phyloP scores from a whole-genome alignment of 2,329 filamentous ascomycete species.

The Geosmithia flava region DNA sequence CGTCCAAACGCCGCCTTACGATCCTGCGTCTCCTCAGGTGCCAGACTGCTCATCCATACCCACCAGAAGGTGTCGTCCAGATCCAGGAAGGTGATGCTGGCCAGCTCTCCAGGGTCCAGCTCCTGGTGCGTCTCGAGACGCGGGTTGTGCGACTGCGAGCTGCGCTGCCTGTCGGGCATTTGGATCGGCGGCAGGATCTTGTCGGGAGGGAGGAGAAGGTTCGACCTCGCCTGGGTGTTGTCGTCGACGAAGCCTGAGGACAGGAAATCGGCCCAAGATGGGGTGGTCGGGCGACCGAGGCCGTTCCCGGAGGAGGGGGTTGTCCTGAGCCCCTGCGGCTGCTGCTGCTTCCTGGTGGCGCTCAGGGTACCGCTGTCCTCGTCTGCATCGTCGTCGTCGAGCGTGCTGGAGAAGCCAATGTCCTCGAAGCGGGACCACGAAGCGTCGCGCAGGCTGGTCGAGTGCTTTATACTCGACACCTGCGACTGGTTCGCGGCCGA shows the following conservation, averaged over 20 bases:
- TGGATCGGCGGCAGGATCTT: constrained; percentile 82
- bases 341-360: constrained; percentile 23
- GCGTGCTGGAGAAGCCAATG: constrained; percentile 69
- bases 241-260: constrained; percentile 85
- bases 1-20: constrained; percentile 90
- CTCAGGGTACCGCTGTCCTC: constrained; percentile 33
- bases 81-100: constrained; percentile 76
- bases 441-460: constrained; percentile 65
- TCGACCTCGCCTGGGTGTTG: constrained; percentile 42
- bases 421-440: constrained; percentile 97
- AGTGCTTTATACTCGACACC: constrained; percentile 56
- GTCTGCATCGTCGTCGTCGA: constrained; percentile 60
- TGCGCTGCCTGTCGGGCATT: constrained; percentile 58
- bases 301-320: constrained; percentile 52
- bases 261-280: constrained; percentile 96
- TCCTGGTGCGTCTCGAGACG: constrained; percentile 54
- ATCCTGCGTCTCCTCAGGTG: constrained; percentile 72
- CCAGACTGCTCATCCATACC: constrained; percentile 98
- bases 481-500: constrained; percentile 80
- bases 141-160: constrained; percentile 73
- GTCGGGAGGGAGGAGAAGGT: constrained; percentile 76
- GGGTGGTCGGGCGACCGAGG: constrained; percentile 75
- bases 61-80: constrained; percentile 98
- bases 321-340: constrained; percentile 43
- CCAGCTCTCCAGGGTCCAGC: constrained; percentile 84